Evolutionary conservation across 2,329 filamentous ascomycete species (phyloP).

Genomic region (Xylariales sp.): DNA sequence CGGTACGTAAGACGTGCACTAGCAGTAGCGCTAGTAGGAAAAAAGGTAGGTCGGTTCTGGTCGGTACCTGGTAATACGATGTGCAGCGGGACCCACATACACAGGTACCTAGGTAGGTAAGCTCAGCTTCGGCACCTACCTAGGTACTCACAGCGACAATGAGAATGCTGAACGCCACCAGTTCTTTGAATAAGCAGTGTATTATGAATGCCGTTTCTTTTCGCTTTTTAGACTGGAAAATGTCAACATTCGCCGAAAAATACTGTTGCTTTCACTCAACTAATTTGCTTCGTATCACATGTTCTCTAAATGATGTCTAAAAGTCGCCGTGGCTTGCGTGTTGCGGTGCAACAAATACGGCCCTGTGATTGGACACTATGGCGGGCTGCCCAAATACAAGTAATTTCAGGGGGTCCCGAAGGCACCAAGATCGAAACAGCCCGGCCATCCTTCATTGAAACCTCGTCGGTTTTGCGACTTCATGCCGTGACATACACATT

Average conservation of each 20-base stretch:
- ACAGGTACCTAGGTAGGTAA: too few relatives aligned
- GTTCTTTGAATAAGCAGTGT: slow-evolving; percentile 7
- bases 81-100: too few relatives aligned
- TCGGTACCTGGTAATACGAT: too few relatives aligned
- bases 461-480: slow-evolving; percentile 28
- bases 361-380: slow-evolving; percentile 34
- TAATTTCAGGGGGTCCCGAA: slow-evolving; percentile 35
- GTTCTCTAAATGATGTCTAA: slow-evolving; percentile 9
- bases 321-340: slow-evolving; percentile 18
- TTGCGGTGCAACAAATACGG: slow-evolving; percentile 17
- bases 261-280: slow-evolving; percentile 5
- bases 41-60: too few relatives aligned
- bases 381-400: slow-evolving; percentile 15
- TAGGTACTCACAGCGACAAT: too few relatives aligned
- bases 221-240: background rate
- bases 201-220: background rate
- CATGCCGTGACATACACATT: slow-evolving; percentile 27
- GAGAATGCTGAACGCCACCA: slow-evolving; percentile 17
- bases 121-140: too few relatives aligned
- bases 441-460: slow-evolving; percentile 18
- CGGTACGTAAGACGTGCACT: too few relatives aligned
- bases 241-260: background rate
- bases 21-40: too few relatives aligned
- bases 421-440: slow-evolving; percentile 27
- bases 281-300: slow-evolving; percentile 2